Base-by-base conservation (phyloP, 1,139 yeast species). In the Hyphopichia wangnamkhiaoensis region DNA sequence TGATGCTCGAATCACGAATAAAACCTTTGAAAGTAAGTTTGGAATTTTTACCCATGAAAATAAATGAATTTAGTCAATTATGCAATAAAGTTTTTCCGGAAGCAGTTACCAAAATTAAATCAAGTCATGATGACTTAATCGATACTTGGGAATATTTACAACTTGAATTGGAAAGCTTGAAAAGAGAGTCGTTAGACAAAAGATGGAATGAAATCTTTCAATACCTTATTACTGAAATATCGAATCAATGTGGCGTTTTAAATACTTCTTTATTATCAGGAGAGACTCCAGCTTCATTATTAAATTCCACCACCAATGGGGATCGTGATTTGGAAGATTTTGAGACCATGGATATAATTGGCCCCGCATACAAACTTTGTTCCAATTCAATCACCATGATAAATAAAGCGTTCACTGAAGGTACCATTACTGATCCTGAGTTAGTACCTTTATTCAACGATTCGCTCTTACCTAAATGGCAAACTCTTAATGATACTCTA, bases 1-100 rank as follows among this genome's bases (percentile, higher is more conserved):
- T 59, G 12, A 50, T 46, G 4, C 52, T 73, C 8, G 65, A 63
- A 21, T 47, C 61, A 5, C 56, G 65, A 24, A 48, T 80, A 10
- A 65, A 64, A 25, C 88, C 88, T 0, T 61, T 83, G 34, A 63
- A 66, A 33, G 82, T 81, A 2, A 82, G 91, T 15, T 52, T 84
- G n/a, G 71, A 74, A 33, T 74, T 81, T 40, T 65, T 84, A 4
- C 86, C 87, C 0, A 51, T 64, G 13, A 63, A 84, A 37, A 64
- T 84, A 17, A 77, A 77, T 16, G 71, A 67, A 37, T 76, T 71
- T 53, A 61, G 53, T 38, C 55, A 52, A 14, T 53, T 58, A 35
- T 73, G 69, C 35, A 31, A 41, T 17, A 37, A 39, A 6, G 29
- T 39, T 3, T 57, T 54, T 47, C 74, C 70, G n/a, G 60, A 59